phyloP scores from a whole-genome alignment of 1,139 yeast genomes.

The Debaryomycetaceae sp. region DNA sequence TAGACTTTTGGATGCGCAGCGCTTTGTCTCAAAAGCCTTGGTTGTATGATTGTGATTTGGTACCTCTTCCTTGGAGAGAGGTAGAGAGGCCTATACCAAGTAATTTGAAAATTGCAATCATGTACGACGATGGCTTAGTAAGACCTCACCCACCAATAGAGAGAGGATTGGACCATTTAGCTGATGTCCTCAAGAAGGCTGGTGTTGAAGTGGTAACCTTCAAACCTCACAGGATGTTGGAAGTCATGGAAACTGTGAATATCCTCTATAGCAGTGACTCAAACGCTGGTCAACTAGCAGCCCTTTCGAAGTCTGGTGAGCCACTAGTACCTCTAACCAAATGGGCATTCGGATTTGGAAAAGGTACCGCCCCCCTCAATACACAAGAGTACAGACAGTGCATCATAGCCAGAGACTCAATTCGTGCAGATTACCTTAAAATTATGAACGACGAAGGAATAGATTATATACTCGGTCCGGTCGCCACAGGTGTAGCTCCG shows the following conservation, averaged over 20 bases:
- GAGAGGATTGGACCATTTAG: constrained; percentile 28
- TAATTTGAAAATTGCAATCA: constrained; percentile 33
- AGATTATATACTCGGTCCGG: constrained; percentile 67
- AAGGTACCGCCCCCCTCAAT: constrained; percentile 10
- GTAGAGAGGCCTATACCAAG: not conserved
- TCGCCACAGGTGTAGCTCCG: constrained; percentile 71
- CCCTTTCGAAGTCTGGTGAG: constrained; percentile 16
- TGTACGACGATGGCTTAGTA: constrained; percentile 39
- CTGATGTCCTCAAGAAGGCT: constrained; percentile 24
- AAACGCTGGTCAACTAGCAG: constrained; percentile 2
- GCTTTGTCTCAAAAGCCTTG: constrained; percentile 47
- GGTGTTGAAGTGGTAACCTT: constrained; percentile 3
- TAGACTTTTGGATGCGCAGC: constrained; percentile 56
- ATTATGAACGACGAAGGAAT: constrained; percentile 42
- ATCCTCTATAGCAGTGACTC: constrained; percentile 5
- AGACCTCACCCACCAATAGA: constrained; percentile 55
- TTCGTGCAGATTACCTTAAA: constrained; percentile 15
- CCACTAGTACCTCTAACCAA: constrained; percentile 28
- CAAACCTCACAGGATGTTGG: constrained; percentile 3
- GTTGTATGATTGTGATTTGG: constrained; percentile 14
- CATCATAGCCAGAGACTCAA: constrained; percentile 13
- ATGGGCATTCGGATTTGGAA: constrained; percentile 16
- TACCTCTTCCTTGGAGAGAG: constrained; percentile 18
- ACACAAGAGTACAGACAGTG: constrained; percentile 13
- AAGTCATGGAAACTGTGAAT: constrained; percentile 2